Percentiles rank a stretch among this genome's conserved stretches.
Evolutionary conservation across 2,329 filamentous ascomycete genomes (phyloP).

Genomic region (Boeremia lycopersici): DNA sequence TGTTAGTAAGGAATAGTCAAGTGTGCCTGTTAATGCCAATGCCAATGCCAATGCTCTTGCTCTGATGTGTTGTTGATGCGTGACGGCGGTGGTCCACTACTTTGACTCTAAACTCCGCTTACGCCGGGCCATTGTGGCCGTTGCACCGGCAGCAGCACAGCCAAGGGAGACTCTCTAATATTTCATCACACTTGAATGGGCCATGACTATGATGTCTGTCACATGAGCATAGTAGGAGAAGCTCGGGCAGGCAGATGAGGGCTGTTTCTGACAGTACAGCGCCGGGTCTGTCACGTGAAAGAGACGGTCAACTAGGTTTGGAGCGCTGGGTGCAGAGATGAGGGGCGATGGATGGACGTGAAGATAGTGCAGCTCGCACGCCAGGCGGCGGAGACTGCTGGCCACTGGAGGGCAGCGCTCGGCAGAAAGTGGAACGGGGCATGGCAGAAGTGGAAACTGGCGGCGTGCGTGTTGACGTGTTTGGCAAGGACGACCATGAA

Average conservation of each 20-base stretch:
- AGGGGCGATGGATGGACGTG: too few species aligned
- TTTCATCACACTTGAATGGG: not conserved
- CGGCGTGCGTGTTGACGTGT: slow-evolving; percentile 14
- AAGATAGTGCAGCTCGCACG: too few species aligned
- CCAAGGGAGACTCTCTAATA: not conserved
- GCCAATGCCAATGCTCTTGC: not conserved
- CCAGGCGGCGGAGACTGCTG: not conserved
- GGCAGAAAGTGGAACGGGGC: not conserved
- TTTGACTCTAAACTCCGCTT: slow-evolving; percentile 15
- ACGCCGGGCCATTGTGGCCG: slow-evolving; percentile 12
- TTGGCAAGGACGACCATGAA: slow-evolving; percentile 13
- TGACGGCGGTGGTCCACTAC: not conserved
- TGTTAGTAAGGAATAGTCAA: not conserved
- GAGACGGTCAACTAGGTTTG: too few species aligned
- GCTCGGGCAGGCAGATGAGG: too few species aligned
- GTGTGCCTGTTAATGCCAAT: too few species aligned
- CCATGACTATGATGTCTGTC: not conserved
- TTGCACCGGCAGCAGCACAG: not conserved
- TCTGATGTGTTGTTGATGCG: slow-evolving; percentile 7
- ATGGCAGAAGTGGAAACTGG: not conserved
- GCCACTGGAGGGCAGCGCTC: not conserved
- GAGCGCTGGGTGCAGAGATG: too few species aligned
- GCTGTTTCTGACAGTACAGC: too few species aligned
- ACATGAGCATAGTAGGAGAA: not conserved
- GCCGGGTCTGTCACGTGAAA: too few species aligned